Percentiles rank a stretch among this genome's conserved stretches.
Conservation (phyloP, 495 filamentous ascomycete species). For the Cudoniella acicularis region DNA sequence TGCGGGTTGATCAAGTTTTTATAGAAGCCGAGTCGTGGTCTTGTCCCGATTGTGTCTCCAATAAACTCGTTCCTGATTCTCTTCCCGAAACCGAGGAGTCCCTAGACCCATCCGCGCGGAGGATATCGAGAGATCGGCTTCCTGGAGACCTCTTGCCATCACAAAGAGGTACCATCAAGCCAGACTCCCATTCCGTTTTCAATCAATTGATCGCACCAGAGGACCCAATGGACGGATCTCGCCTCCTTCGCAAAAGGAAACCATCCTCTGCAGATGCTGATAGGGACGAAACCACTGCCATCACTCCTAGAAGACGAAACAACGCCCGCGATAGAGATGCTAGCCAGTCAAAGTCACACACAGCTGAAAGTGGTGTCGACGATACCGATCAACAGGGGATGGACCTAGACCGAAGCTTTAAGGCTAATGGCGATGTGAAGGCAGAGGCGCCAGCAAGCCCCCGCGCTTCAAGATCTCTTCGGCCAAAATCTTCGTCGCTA, state of each 20-base stretch:
- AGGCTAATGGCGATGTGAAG: conserved; percentile 16
- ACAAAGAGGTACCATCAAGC: conserved; percentile 62
- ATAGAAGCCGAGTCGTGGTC: conserved; percentile 67
- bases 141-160: conserved; percentile 74
- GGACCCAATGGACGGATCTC: conserved; percentile 80
- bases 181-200: conserved; percentile 84
- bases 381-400: background rate
- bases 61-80: conserved; percentile 56
- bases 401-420: background rate
- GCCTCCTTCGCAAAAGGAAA: conserved; percentile 85
- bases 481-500: conserved; percentile 25
- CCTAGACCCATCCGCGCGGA: conserved; percentile 13
- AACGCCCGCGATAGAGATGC: conserved; percentile 13
- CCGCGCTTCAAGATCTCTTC: conserved; percentile 32
- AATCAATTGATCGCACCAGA: conserved; percentile 74
- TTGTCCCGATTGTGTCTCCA: conserved; percentile 71
- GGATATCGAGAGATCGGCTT: conserved; percentile 27
- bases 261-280: conserved; percentile 38
- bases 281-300: conserved; percentile 11
- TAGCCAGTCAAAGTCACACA: conserved; percentile 1
- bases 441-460: conserved; percentile 12
- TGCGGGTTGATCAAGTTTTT: background rate
- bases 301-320: conserved; percentile 14
- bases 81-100: conserved; percentile 24
- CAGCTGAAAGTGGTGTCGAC: conserved; percentile 3